phyloP scores from a whole-genome alignment of 495 filamentous ascomycete genomes.

The Endocarpon pusillum region DNA sequence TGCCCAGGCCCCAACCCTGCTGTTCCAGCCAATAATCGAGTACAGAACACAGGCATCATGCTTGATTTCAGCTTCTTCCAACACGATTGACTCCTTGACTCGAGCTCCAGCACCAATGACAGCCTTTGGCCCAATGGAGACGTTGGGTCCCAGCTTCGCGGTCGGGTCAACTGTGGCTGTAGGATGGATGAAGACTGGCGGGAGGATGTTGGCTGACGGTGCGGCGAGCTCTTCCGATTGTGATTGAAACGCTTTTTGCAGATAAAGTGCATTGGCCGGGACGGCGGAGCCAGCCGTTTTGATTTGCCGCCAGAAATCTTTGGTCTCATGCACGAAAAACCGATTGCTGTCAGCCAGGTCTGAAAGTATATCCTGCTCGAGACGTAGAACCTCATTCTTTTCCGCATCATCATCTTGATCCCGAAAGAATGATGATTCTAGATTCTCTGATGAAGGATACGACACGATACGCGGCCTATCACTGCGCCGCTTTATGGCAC shows the following conservation, averaged over 20 bases:
- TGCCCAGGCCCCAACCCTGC: constrained; percentile 91
- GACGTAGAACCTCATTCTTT: constrained; percentile 75
- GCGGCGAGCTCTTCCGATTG: constrained; percentile 66
- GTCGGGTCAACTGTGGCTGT: constrained; percentile 85
- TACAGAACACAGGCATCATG: constrained; percentile 94
- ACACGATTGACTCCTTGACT: constrained; percentile 88
- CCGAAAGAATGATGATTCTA: constrained; percentile 61
- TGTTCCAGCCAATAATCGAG: constrained; percentile 93
- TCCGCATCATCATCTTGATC: constrained; percentile 60
- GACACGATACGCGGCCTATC: constrained; percentile 81
- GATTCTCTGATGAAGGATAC: constrained; percentile 88
- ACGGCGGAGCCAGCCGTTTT: constrained; percentile 97
- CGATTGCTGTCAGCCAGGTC: constrained; percentile 94
- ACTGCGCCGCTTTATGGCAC: constrained; percentile 87
- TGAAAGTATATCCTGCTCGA: constrained; percentile 95
- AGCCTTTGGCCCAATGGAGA: constrained; percentile 80
- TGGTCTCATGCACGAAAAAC: constrained; percentile 97
- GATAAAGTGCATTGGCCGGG: constrained; percentile 91
- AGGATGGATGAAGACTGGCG: constrained; percentile 94
- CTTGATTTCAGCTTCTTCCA: constrained; percentile 91
- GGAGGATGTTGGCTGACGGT: constrained; percentile 77
- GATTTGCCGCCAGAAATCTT: constrained; percentile 99
- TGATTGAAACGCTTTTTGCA: constrained; percentile 82
- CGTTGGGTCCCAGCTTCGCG: constrained; percentile 92
- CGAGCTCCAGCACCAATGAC: constrained; percentile 74